These are phyloP conservation scores for Colletotrichum truncatum DNA, from an alignment of 2,329 filamentous ascomycete species.

Conservation along the genomic window DNA sequence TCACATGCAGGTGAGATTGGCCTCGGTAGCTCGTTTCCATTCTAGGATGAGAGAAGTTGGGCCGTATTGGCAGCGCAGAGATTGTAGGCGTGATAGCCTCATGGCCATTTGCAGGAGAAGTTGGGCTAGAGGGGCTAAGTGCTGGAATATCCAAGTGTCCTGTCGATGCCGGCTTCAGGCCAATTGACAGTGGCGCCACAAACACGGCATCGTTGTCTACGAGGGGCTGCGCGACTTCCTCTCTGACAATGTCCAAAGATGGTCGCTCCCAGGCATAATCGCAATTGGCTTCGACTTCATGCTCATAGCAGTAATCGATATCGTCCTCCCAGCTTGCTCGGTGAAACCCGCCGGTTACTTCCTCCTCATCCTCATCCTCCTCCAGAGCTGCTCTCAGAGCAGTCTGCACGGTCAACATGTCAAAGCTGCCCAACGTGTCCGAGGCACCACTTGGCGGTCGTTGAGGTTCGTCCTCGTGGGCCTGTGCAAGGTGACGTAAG, in stretches of 20 bases:
- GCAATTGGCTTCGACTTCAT: constrained; percentile 73
- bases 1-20: constrained; percentile 42
- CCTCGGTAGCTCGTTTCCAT: constrained; percentile 42
- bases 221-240: constrained; percentile 37
- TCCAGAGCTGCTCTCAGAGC: constrained; percentile 39
- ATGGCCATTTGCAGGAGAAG: constrained; percentile 48
- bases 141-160: constrained; percentile 52
- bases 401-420: constrained; percentile 47
- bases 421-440: constrained; percentile 59
- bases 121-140: constrained; percentile 59
- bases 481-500: constrained; percentile 55
- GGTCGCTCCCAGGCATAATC: constrained; percentile 72
- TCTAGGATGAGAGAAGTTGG: constrained; percentile 63
- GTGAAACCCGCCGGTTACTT: constrained; percentile 43
- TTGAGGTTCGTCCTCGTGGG: constrained; percentile 23
- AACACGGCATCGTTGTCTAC: constrained; percentile 32
- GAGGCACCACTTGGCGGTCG: constrained; percentile 59
- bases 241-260: constrained; percentile 57
- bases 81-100: constrained; percentile 57
- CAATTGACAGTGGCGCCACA: constrained; percentile 19
- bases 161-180: constrained; percentile 18
- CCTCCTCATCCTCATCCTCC: constrained; percentile 32
- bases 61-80: constrained; percentile 44
- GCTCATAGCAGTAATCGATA: constrained; percentile 77
- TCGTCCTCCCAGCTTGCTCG: constrained; percentile 72